Percentiles rank a stretch among this genome's conserved stretches.
These are phyloP conservation scores for Gaeumannomyces tritici DNA, from an alignment of 2,329 filamentous ascomycete species.

Conservation along the genomic window DNA sequence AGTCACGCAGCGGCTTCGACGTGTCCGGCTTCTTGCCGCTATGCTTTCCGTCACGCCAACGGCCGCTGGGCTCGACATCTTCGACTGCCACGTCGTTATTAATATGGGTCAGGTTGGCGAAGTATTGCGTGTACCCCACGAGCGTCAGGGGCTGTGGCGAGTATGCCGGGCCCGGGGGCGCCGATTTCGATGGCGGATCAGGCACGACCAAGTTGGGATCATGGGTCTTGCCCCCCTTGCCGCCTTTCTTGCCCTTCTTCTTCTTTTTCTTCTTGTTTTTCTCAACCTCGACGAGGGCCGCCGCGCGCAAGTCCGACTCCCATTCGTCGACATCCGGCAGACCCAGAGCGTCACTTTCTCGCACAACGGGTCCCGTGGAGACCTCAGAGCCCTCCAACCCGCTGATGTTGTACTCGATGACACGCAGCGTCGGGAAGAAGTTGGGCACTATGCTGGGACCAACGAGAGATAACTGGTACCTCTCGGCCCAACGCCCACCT, in stretches of 20 bases:
- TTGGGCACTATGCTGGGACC: conserved; percentile 86
- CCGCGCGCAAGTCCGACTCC: not conserved
- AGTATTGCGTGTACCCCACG: conserved; percentile 81
- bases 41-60: conserved; percentile 58
- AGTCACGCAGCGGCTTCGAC: conserved; percentile 48
- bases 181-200: conserved; percentile 58
- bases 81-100: conserved; percentile 56
- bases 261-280: conserved; percentile 27
- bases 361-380: conserved; percentile 25
- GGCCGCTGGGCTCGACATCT: conserved; percentile 16
- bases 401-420: conserved; percentile 89
- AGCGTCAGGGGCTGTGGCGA: conserved; percentile 73
- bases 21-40: conserved; percentile 45
- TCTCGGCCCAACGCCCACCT: conserved; percentile 58
- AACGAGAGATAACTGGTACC: conserved; percentile 73
- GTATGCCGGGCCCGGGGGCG: conserved; percentile 82
- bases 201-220: conserved; percentile 58
- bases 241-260: conserved; percentile 30
- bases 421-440: conserved; percentile 79
- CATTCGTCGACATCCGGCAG: conserved; percentile 12
- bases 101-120: conserved; percentile 82
- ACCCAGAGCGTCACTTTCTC: conserved; percentile 15
- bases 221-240: conserved; percentile 39
- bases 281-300: conserved; percentile 16
- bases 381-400: conserved; percentile 52